Percentiles rank a stretch among this genome's conserved stretches.
phyloP scores from a whole-genome alignment of 1,284 basidiomycete genomes.

The Fomes fomentarius region DNA sequence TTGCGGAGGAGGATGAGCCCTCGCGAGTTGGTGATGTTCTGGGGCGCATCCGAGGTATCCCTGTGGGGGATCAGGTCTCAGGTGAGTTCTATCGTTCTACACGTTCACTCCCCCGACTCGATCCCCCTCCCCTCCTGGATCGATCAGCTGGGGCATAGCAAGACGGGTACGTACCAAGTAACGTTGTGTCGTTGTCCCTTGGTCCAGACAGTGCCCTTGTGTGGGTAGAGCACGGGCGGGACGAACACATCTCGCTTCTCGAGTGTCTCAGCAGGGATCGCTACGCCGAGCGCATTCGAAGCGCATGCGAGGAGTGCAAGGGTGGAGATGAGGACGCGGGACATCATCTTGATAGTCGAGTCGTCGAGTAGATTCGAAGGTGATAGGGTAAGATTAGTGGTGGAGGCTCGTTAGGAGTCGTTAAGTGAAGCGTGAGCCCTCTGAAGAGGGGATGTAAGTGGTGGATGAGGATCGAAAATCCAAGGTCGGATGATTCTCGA shows the following conservation, averaged over 20 bases:
- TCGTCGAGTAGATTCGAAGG: no score
- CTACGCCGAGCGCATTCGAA: conserved; percentile 14
- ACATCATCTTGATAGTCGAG: conserved; percentile 7
- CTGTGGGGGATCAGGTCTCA: no score
- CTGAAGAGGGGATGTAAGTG: no score
- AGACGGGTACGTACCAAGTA: conserved; percentile 40
- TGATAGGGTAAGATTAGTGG: no score
- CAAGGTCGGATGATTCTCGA: no score
- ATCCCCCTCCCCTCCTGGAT: no score
- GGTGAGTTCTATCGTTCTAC: no score
- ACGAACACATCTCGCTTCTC: conserved; percentile 44
- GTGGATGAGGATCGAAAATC: no score
- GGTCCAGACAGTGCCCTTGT: conserved; percentile 39
- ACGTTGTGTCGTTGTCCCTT: conserved; percentile 42
- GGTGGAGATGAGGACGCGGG: conserved; percentile 2
- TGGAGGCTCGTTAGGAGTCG: no score
- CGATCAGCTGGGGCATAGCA: no score
- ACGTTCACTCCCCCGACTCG: no score
- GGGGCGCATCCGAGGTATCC: conserved; percentile 37
- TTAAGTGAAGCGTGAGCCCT: no score
- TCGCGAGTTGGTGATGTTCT: conserved; percentile 45
- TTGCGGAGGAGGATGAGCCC: conserved; percentile 44
- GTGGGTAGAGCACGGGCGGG: conserved; percentile 42
- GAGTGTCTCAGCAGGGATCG: neutral
- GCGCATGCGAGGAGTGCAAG: conserved; percentile 13